phyloP scores from a whole-genome alignment of 352 stramenopile genomes.

The Pythium guiyangense region DNA sequence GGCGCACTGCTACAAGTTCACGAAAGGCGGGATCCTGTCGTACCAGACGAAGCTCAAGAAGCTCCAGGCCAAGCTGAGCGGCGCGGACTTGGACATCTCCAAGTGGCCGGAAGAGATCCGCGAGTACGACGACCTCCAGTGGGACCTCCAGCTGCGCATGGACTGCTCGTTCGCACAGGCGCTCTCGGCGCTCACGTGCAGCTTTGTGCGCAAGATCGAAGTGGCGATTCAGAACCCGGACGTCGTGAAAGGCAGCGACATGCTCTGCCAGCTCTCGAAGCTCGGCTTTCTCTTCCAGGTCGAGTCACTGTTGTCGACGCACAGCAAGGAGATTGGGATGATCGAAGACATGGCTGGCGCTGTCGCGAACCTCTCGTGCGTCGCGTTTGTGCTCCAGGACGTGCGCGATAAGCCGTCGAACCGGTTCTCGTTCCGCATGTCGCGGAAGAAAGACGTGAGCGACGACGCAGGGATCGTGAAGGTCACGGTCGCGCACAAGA shows the following conservation, averaged over 20 bases:
- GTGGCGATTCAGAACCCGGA: slow-evolving; percentile 79
- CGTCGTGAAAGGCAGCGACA: slow-evolving; percentile 66
- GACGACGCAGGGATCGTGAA: slow-evolving; percentile 79
- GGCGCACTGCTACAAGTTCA: slow-evolving; percentile 87
- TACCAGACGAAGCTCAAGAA: slow-evolving; percentile 78
- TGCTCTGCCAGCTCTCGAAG: slow-evolving; percentile 78
- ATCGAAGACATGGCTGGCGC: slow-evolving; percentile 89
- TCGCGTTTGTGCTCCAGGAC: slow-evolving; percentile 85
- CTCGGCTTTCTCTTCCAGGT: slow-evolving; percentile 88
- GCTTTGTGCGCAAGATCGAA: slow-evolving; percentile 85
- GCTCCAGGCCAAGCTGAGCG: slow-evolving; percentile 67
- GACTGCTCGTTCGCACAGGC: slow-evolving; percentile 78
- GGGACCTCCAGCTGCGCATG: slow-evolving; percentile 83
- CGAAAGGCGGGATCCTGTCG: slow-evolving; percentile 79
- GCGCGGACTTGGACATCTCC: slow-evolving; percentile 60
- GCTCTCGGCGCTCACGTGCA: slow-evolving; percentile 63
- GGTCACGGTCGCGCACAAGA: slow-evolving; percentile 66
- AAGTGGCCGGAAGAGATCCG: slow-evolving; percentile 82
- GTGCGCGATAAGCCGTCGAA: slow-evolving; percentile 81
- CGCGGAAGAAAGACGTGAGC: slow-evolving; percentile 66
- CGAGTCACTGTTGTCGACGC: slow-evolving; percentile 92
- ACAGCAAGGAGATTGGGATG: slow-evolving; percentile 96
- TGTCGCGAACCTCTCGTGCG: slow-evolving; percentile 75
- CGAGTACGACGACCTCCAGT: slow-evolving; percentile 82
- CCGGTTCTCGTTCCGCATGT: slow-evolving; percentile 86